Conservation (phyloP, 225 moss, liverwort and hornwort genomes). For the Antitrichia curtipendula region DNA sequence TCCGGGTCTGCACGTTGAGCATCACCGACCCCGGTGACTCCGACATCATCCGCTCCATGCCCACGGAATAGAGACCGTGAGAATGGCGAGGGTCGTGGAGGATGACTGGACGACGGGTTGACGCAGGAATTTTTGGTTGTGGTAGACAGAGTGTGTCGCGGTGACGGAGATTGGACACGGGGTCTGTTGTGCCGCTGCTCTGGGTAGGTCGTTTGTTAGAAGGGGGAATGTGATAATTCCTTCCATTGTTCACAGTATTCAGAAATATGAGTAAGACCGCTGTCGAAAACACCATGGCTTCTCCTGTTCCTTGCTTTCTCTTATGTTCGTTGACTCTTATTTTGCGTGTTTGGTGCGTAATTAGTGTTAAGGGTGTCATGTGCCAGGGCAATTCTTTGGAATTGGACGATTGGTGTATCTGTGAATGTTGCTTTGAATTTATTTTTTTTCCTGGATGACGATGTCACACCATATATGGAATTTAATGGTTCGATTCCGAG, state of each 20-base stretch:
- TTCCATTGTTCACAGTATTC: not conserved
- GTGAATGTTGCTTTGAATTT: no score
- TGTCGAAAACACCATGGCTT: not conserved
- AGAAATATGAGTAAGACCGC: not conserved
- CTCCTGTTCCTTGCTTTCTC: not conserved
- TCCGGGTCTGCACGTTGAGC: slow-evolving; percentile 40
- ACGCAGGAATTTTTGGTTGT: not conserved
- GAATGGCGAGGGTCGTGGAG: not conserved
- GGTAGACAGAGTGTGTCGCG: not conserved
- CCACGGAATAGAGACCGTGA: slow-evolving; percentile 12
- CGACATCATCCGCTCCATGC: slow-evolving; percentile 54
- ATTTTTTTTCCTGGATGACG: not conserved
- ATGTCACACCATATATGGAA: not conserved
- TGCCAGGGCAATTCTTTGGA: not conserved
- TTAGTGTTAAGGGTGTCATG: not conserved
- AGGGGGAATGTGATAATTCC: not conserved
- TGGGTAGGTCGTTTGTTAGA: not conserved
- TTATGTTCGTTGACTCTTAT: not conserved
- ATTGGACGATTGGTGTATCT: not conserved
- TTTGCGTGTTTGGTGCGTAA: not conserved
- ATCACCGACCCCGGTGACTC: slow-evolving; percentile 48
- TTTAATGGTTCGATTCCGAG: not conserved
- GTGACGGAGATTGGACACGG: not conserved
- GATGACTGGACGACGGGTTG: not conserved
- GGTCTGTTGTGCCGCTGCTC: not conserved